phyloP scores from a whole-genome alignment of 139 green algal genomes.

The Asterochloris erici region DNA sequence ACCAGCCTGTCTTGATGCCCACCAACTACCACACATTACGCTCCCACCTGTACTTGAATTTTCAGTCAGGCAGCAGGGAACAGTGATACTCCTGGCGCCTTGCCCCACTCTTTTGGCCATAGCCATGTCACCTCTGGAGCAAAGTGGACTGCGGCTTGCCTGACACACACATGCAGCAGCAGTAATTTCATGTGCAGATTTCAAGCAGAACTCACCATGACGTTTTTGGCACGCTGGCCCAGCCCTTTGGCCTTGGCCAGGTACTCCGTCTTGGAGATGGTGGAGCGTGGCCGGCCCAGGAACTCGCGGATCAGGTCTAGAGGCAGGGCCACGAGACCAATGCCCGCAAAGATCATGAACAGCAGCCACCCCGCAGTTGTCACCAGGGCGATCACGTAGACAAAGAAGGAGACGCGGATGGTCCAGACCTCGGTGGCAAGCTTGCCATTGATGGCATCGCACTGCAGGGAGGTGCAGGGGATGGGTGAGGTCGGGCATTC shows the following conservation, averaged over 20 bases:
- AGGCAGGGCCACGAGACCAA: constrained; percentile 83
- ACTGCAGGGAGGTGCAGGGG: constrained; percentile 38
- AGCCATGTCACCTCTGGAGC: no score
- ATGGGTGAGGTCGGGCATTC: no score
- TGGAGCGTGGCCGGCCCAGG: constrained; percentile 57
- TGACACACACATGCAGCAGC: no score
- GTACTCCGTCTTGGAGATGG: constrained; percentile 88
- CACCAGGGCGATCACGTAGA: constrained; percentile 89
- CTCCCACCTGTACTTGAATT: no score
- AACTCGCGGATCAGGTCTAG: constrained; percentile 86
- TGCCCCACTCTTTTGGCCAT: no score
- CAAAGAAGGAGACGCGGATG: constrained; percentile 67
- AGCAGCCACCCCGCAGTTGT: constrained; percentile 63
- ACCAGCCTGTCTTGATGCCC: no score
- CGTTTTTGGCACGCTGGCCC: constrained; percentile 63
- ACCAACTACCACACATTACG: no score
- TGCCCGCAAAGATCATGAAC: constrained; percentile 78
- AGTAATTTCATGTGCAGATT: no score
- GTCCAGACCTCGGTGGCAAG: constrained; percentile 55
- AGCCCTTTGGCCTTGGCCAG: constrained; percentile 72
- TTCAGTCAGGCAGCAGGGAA: no score
- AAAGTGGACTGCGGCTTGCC: no score
- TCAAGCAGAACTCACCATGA: constrained; percentile 43
- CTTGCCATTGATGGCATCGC: constrained; percentile 39
- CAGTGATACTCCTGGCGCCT: no score